A percentile compares a stretch with the other conserved stretches of the same genome.
phyloP scores from a whole-genome alignment of 495 filamentous ascomycete species.

The Hyaloscypha bicolor region DNA sequence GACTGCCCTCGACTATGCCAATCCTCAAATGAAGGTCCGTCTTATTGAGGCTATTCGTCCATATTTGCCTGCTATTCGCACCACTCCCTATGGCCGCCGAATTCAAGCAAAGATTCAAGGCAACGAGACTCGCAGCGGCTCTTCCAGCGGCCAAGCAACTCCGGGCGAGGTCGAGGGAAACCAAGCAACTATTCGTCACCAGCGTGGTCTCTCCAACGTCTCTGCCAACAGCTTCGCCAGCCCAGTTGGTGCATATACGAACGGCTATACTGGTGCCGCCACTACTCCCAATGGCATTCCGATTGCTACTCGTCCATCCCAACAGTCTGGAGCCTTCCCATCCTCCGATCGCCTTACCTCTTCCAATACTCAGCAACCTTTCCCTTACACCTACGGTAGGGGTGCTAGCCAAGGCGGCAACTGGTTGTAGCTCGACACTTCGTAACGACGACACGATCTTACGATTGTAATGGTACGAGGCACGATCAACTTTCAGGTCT shows the following conservation, averaged over 20 bases:
- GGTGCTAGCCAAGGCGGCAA: conserved; percentile 24
- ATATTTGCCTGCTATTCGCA: conserved; percentile 75
- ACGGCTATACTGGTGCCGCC: conserved; percentile 26
- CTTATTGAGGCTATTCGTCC: conserved; percentile 85
- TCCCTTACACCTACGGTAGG: conserved; percentile 28
- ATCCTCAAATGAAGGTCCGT: conserved; percentile 64
- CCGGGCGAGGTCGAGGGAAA: conserved; percentile 26
- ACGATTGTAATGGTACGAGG: conserved; percentile 38
- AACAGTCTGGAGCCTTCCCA: conserved; percentile 23
- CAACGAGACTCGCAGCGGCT: conserved; percentile 33
- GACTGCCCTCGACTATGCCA: conserved; percentile 88
- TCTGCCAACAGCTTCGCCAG: conserved; percentile 20
- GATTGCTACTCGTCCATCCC: conserved; percentile 14
- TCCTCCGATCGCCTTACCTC: conserved; percentile 16
- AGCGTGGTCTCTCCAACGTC: conserved; percentile 29
- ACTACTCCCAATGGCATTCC: conserved; percentile 23
- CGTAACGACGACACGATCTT: conserved; percentile 35
- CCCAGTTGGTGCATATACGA: conserved; percentile 24
- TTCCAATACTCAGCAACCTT: conserved; percentile 16
- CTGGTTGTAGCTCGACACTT: conserved; percentile 27
- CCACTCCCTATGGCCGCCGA: conserved; percentile 90
- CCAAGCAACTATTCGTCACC: conserved; percentile 27
- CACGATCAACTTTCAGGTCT: conserved; percentile 31
- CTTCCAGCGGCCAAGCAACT: conserved; percentile 34
- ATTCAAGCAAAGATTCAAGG: conserved; percentile 79